Conservation (phyloP, 805 yeast species). For the Cyberlindnera mycetangii region DNA sequence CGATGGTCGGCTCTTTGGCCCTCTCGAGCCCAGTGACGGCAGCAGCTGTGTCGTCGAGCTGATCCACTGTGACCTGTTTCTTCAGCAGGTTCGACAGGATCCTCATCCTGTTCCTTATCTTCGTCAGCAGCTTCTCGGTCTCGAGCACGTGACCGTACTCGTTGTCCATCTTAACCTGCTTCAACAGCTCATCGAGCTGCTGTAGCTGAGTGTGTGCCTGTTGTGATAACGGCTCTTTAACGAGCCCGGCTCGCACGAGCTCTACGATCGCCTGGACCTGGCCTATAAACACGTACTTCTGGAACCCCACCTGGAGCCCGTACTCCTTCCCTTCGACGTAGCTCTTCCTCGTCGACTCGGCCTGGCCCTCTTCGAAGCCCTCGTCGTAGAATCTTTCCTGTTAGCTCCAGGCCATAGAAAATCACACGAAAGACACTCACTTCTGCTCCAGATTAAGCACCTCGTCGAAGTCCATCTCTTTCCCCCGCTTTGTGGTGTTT, state of each 20-base stretch:
- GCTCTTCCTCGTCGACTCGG: conserved; percentile 58
- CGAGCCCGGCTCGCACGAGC: conserved; percentile 33
- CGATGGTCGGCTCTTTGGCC: conserved; percentile 19
- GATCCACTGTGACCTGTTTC: conserved; percentile 15
- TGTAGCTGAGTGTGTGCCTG: conserved; percentile 25
- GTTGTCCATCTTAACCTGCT: conserved; percentile 39
- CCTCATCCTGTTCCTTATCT: conserved; percentile 61
- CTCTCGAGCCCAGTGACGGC: conserved; percentile 19
- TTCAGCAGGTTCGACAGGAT: conserved; percentile 39
- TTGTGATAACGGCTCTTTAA: conserved; percentile 17
- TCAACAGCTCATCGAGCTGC: conserved; percentile 31
- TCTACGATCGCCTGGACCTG: conserved; percentile 52
- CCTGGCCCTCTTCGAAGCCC: conserved; percentile 71
- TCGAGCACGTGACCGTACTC: conserved; percentile 53
- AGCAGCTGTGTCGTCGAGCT: conserved; percentile 15
- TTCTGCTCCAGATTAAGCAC: conserved; percentile 58
- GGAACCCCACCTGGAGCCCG: conserved; percentile 79
- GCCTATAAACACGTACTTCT: conserved; percentile 67
- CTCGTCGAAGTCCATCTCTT: conserved; percentile 47
- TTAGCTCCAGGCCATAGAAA: not conserved
- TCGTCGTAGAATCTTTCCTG: conserved; percentile 49
- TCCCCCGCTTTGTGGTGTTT: too few species aligned
- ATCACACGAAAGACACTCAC: conserved; percentile 18
- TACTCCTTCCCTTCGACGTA: conserved; percentile 75
- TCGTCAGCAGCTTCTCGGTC: conserved; percentile 48